A percentile compares a stretch with the other conserved stretches of the same genome.
phyloP scores from a whole-genome alignment of 805 yeast genomes.

The Yarrowia osloensis region DNA sequence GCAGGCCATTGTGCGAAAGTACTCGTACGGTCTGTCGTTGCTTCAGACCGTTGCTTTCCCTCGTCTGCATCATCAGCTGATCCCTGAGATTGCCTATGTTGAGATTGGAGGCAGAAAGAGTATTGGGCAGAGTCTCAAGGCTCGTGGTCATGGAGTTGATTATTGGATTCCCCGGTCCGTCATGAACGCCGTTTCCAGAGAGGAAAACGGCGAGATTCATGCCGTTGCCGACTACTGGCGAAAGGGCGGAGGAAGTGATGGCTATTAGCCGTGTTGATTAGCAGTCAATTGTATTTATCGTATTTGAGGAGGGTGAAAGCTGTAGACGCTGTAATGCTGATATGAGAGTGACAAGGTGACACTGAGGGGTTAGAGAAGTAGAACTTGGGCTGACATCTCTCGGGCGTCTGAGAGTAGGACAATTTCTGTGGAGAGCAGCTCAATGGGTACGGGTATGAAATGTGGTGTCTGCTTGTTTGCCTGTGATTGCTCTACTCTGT shows the following conservation, averaged over 20 bases:
- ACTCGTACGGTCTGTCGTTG: constrained; percentile 58
- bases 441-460: too few species aligned
- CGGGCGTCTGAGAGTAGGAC: too few species aligned
- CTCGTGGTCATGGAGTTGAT: constrained; percentile 54
- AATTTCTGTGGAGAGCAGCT: too few species aligned
- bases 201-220: constrained; percentile 48
- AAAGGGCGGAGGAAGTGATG: constrained; percentile 73
- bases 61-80: constrained; percentile 82
- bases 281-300: background rate
- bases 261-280: constrained; percentile 47
- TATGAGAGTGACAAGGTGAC: too few species aligned
- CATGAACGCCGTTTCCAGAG: constrained; percentile 55
- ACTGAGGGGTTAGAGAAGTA: too few species aligned
- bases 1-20: constrained; percentile 71
- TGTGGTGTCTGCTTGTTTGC: too few species aligned
- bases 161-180: constrained; percentile 53
- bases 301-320: too few species aligned
- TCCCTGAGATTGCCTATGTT: constrained; percentile 67
- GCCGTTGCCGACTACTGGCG: constrained; percentile 94
- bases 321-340: too few species aligned
- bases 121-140: constrained; percentile 44
- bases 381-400: too few species aligned
- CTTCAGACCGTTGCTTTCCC: constrained; percentile 76
- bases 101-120: constrained; percentile 53
- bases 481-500: too few species aligned